Evolutionary conservation across 345 rosid species (phyloP), one percentile per base, ranked within the genome.

Genomic region (Linum trigynum): DNA sequence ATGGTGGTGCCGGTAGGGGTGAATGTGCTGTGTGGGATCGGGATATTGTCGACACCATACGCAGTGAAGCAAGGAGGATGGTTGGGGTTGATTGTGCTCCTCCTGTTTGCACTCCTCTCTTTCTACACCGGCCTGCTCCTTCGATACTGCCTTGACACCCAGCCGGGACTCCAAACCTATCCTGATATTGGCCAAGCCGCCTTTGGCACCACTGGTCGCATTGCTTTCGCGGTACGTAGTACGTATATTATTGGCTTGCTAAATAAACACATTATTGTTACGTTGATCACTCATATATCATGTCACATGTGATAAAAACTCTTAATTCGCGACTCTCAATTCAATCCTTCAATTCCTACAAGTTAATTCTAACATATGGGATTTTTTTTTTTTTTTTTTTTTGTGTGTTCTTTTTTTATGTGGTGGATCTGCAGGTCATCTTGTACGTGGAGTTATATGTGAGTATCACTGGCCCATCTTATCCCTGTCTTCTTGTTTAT

Each of bases 41-140:
- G 98, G 63, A 85, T 92, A 60, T 82, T 92, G 40, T 92, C 98
- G 1, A 92, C 98, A 35, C 84, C 97, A 14, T 92, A 76, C 76
- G 98, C 98, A 50, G 89, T 85, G n/a, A 88, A 82, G 71, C 86
- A 90, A 85, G 98, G 94, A 70, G 98, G 97, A 75, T 92, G 98
- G 98, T 32, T 77, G 0, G 90, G 97, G 4, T 84, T 92, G 12
- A 5, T 76, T 35, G 79, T 92, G 66, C 71, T 90, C 60, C 37
- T 92, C 7, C 66, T 74, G 63, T 92, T 80, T 75, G 96, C 87
- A 2, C 64, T 86, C 36, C 80, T 92, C 66, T 92, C 97, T 39
- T 92, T 77, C 40, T 92, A 92, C 81, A 92, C 98, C 12, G 98
- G 98, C 17, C 57, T 85, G 70, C 96, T 92, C 5, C 48, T 92